Base-by-base conservation (phyloP, 768 basidiomycete genomes). In the Psilocybe tampanensis region DNA sequence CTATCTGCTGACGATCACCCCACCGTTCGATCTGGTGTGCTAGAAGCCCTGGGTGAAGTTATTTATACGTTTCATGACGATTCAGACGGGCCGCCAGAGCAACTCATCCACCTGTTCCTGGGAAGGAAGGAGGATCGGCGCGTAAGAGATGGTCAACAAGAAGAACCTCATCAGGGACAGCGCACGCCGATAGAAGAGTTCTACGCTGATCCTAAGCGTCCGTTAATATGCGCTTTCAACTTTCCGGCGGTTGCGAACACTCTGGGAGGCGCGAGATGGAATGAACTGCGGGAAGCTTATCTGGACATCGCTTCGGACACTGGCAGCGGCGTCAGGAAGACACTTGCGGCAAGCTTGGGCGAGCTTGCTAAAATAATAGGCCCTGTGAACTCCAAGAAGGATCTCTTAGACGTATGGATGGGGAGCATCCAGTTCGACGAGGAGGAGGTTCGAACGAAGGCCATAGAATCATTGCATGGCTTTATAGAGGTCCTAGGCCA, bases 31-130 rank as follows among this genome's bases (percentile, higher is more conserved):
- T 82, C 83, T 15, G 92, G 90, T 3, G 86, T 89, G 2, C 80
- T 96, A 29, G 95, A 97, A 67, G 82, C 92, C 19, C 80, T 97
- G 5, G 95, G 95, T 2, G 95, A 97, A 71, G 86, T 96, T 33
- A 80, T 97, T 54, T 85, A 90, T 68, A 85, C 91, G 12, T 98
- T 98, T 70, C 79, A 83, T 54, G 75, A 81, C 33, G 79, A 85
- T 50, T 80, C 81, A 2, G 65, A 61, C 19, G 90, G 89, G 0
- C 90, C 91, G 9, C 95, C 95, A 2, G 67, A 77, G 21, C 84
- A 91, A 66, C 80, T 97, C 2, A 65, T 97, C 7, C 76, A 81
- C 18, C 78, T 95, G 47, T 98, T 94, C 72, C 76, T 95, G 34
- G 93, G 90, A 26, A 75, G 80, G 54, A 74, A 68, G 66, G 77